phyloP scores from a whole-genome alignment of 1,284 basidiomycete species.

The Boletus semigastroideus region DNA sequence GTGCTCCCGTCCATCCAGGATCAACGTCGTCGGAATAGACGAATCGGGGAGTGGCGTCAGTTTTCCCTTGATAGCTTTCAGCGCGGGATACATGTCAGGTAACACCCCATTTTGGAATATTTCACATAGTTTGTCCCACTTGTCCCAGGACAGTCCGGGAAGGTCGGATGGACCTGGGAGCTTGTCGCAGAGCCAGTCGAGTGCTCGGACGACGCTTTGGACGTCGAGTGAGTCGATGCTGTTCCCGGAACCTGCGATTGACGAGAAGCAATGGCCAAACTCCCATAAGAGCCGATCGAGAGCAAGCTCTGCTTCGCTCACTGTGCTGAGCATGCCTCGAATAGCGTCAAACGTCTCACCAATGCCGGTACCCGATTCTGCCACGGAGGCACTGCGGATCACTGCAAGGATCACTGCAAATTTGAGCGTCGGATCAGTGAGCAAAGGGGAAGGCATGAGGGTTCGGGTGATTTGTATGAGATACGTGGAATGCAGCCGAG shows the following conservation, averaged over 20 bases:
- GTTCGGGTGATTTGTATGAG: constrained; percentile 28
- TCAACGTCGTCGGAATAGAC: constrained; percentile 28
- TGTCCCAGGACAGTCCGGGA: constrained; percentile 33
- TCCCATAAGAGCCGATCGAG: constrained; percentile 35
- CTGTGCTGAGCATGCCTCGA: constrained; percentile 30
- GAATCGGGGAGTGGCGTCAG: constrained; percentile 31
- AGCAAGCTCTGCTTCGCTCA: constrained; percentile 32
- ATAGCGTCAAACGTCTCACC: constrained; percentile 31
- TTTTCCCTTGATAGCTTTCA: constrained; percentile 33
- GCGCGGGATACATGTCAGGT: constrained; percentile 26
- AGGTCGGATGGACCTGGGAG: constrained; percentile 36
- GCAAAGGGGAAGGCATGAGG: constrained; percentile 29
- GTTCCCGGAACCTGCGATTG: constrained; percentile 28
- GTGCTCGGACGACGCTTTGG: constrained; percentile 28
- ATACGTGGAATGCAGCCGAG: constrained; percentile 27
- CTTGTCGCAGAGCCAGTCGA: constrained; percentile 31
- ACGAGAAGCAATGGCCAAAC: constrained; percentile 36
- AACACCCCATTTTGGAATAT: constrained; percentile 29
- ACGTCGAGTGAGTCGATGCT: constrained; percentile 32
- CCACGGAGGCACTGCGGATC: constrained; percentile 36
- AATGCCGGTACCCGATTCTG: constrained; percentile 19
- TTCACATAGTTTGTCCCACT: constrained; percentile 33
- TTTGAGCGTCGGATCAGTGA: constrained; percentile 41
- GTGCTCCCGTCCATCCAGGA: constrained; percentile 16
- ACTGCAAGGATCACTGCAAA: constrained; percentile 43